Evolutionary conservation across 345 rosid genomes (phyloP).

Genomic region (Lepidium africanum): DNA sequence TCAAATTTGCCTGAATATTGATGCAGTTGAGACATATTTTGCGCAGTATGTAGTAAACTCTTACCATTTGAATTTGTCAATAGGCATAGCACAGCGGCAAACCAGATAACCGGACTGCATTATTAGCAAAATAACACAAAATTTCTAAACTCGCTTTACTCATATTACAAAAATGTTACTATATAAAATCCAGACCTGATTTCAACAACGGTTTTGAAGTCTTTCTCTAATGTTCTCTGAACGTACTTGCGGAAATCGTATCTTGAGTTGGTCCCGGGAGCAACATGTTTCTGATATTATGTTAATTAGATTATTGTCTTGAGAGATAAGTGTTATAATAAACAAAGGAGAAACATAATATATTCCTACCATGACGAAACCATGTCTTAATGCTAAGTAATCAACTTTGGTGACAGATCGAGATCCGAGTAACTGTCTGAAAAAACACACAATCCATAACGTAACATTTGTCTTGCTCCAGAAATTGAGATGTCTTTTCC

Average conservation of each 20-base stretch:
- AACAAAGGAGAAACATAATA: neutral
- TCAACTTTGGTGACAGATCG: constrained; percentile 57
- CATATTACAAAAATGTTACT: neutral
- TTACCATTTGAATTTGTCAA: constrained; percentile 69
- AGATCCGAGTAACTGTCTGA: constrained; percentile 55
- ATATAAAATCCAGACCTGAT: constrained; percentile 38
- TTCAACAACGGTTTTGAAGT: constrained; percentile 57
- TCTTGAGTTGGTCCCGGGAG: constrained; percentile 28
- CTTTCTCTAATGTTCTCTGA: constrained; percentile 64
- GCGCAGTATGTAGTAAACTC: neutral
- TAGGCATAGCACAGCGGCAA: constrained; percentile 49
- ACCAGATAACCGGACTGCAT: constrained; percentile 78
- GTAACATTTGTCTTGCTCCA: constrained; percentile 63
- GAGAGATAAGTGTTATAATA: neutral
- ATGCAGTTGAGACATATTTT: constrained; percentile 2
- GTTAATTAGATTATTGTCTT: neutral
- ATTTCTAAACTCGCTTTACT: neutral
- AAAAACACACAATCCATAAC: constrained; percentile 66
- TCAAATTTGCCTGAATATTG: neutral
- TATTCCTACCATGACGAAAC: constrained; percentile 51
- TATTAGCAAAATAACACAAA: neutral
- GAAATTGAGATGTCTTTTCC: constrained; percentile 63
- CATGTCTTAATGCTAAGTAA: constrained; percentile 70
- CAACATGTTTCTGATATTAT: constrained; percentile 56
- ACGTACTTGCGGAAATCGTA: constrained; percentile 77